Evolutionary conservation across 306 rosid genomes (phyloP).

Genomic region (Medicago arabica): DNA sequence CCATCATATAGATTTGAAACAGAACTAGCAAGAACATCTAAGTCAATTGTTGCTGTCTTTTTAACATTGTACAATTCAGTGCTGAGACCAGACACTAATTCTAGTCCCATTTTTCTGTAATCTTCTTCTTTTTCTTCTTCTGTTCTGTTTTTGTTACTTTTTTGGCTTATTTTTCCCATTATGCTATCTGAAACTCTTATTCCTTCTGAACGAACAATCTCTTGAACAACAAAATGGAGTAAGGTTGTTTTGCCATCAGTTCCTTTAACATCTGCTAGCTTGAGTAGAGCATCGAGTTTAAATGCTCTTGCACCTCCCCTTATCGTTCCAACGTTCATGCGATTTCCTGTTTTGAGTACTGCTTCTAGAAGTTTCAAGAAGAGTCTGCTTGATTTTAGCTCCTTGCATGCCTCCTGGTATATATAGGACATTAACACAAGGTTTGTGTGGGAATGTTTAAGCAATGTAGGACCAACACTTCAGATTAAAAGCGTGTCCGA

Average conservation of each 20-base stretch:
- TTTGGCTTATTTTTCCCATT: constrained; percentile 85
- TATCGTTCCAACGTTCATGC: constrained; percentile 96
- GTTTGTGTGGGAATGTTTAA: not conserved
- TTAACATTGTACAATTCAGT: constrained; percentile 87
- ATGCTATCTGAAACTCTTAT: constrained; percentile 87
- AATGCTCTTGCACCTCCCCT: constrained; percentile 95
- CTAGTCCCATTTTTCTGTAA: constrained; percentile 88
- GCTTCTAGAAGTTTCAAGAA: constrained; percentile 90
- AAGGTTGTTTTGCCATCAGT: constrained; percentile 88
- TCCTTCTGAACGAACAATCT: constrained; percentile 81
- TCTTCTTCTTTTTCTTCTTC: constrained; percentile 82
- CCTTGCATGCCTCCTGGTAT: constrained; percentile 92
- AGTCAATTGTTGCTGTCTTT: constrained; percentile 82
- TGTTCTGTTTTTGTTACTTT: constrained; percentile 58
- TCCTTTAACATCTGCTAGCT: constrained; percentile 92
- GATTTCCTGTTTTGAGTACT: constrained; percentile 91
- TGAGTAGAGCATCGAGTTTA: constrained; percentile 88
- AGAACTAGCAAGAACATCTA: constrained; percentile 80
- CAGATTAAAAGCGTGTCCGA: not conserved
- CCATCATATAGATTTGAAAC: constrained; percentile 74
- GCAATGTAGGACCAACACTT: not conserved
- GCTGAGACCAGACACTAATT: constrained; percentile 82
- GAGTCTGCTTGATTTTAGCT: constrained; percentile 89
- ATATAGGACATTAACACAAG: constrained; percentile 2
- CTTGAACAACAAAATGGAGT: constrained; percentile 96